A percentile compares a stretch with the other conserved stretches of the same genome.
These are phyloP conservation scores for Gnomoniopsis sp. DNA, from an alignment of 2,329 filamentous ascomycete genomes.

Conservation along the genomic window DNA sequence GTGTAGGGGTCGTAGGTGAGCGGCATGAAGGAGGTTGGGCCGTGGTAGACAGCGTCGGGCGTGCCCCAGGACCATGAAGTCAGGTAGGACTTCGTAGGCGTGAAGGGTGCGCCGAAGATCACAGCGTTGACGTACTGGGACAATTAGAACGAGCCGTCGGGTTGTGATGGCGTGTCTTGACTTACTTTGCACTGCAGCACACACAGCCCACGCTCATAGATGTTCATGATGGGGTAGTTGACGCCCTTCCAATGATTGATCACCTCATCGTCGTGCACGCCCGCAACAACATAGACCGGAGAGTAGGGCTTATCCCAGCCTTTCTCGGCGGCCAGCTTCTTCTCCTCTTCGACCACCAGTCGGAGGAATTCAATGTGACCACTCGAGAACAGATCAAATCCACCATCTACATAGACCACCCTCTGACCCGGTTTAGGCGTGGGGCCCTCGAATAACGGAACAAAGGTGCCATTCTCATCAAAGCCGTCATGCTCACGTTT, in stretches of 20 bases:
- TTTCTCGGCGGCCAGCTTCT: constrained; percentile 60
- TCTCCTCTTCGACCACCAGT: constrained; percentile 70
- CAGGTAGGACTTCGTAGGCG: constrained; percentile 77
- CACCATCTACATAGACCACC: constrained; percentile 92
- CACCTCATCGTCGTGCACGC: constrained; percentile 89
- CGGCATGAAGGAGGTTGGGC: constrained; percentile 89
- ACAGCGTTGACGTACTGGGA: constrained; percentile 78
- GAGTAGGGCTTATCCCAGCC: constrained; percentile 82
- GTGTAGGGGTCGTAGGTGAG: constrained; percentile 76
- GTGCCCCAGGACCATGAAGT: constrained; percentile 68
- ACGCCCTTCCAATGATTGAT: constrained; percentile 97
- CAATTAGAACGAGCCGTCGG: constrained; percentile 16
- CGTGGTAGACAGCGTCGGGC: constrained; percentile 86
- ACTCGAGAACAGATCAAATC: constrained; percentile 94
- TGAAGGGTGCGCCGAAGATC: constrained; percentile 86
- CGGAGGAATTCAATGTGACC: constrained; percentile 95
- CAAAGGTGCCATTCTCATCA: constrained; percentile 64
- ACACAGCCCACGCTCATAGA: constrained; percentile 92
- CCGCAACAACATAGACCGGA: constrained; percentile 84
- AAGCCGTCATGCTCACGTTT: constrained; percentile 37
- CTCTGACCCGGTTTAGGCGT: constrained; percentile 73
- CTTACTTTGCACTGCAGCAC: constrained; percentile 88
- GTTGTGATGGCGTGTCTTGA: constrained; percentile 13
- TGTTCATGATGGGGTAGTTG: constrained; percentile 99
- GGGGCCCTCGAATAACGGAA: constrained; percentile 67